These are phyloP conservation scores for Xylariales sp. DNA, from an alignment of 2,329 filamentous ascomycete genomes.

Conservation along the genomic window DNA sequence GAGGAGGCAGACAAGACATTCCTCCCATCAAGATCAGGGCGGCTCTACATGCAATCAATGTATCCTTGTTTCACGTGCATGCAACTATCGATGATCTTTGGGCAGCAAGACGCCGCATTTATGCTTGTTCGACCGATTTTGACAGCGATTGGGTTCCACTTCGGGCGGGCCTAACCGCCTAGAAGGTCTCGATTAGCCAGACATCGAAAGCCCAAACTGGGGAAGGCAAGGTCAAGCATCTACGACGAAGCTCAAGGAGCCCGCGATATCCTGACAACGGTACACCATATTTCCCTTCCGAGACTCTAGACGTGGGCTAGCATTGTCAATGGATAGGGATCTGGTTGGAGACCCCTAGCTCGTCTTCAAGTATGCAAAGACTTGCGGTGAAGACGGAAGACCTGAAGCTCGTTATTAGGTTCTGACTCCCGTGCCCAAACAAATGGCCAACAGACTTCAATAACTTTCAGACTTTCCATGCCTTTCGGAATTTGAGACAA, in stretches of 20 bases:
- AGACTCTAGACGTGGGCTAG: not conserved
- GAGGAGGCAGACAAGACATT: conserved; percentile 8
- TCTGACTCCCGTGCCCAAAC: not conserved
- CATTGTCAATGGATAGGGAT: not conserved
- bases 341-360: not conserved
- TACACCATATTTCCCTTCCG: not conserved
- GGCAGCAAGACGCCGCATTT: conserved; percentile 7
- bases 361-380: not conserved
- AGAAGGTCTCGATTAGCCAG: not conserved
- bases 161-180: not conserved
- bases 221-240: too few species aligned
- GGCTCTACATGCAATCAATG: conserved; percentile 3
- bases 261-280: not conserved
- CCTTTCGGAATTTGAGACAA: not conserved
- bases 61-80: not conserved
- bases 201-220: not conserved
- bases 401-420: conserved; percentile 1
- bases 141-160: conserved; percentile 1
- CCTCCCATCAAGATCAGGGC: conserved; percentile 2
- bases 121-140: conserved; percentile 1
- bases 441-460: not conserved
- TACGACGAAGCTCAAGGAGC: too few species aligned
- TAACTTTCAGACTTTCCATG: not conserved
- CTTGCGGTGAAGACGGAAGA: conserved; percentile 1
- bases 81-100: conserved; percentile 3